These are phyloP conservation scores for Lycium barbarum DNA, from an alignment of 257 asterid species.

Conservation along the genomic window DNA sequence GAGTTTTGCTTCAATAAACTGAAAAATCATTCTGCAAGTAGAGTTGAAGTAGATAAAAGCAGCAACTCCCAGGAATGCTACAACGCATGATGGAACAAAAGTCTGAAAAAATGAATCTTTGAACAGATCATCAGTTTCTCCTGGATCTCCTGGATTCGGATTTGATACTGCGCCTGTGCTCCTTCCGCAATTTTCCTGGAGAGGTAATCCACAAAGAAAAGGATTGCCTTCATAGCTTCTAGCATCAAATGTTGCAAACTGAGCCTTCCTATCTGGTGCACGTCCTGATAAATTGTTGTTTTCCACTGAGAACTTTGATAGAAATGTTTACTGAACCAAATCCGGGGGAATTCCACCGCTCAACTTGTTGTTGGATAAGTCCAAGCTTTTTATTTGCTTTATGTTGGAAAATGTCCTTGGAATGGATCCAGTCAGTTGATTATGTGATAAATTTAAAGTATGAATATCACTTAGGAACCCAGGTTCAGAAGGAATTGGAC, in stretches of 20 bases:
- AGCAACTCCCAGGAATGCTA: slow-evolving; percentile 29
- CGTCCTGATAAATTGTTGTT: slow-evolving; percentile 43
- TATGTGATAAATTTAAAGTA: slow-evolving; percentile 43
- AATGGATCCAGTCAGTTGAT: slow-evolving; percentile 34
- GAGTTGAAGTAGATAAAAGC: slow-evolving; percentile 31
- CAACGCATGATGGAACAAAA: slow-evolving; percentile 29
- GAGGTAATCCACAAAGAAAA: slow-evolving; percentile 41
- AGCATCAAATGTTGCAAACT: slow-evolving; percentile 36
- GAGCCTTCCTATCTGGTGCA: slow-evolving; percentile 35
- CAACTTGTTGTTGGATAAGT: slow-evolving; percentile 36
- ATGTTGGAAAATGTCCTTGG: slow-evolving; percentile 30
- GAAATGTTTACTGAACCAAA: slow-evolving; percentile 35
- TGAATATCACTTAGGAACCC: slow-evolving; percentile 37
- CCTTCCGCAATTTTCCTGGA: slow-evolving; percentile 27
- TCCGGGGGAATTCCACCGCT: slow-evolving; percentile 38
- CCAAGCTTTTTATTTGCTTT: slow-evolving; percentile 43
- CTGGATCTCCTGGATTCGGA: background rate
- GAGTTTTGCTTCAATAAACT: background rate
- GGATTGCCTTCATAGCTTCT: slow-evolving; percentile 40
- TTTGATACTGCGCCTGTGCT: background rate
- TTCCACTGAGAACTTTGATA: slow-evolving; percentile 41
- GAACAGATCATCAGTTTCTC: slow-evolving; percentile 21
- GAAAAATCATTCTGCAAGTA: background rate
- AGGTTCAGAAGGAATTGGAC: slow-evolving; percentile 35
- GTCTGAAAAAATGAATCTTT: slow-evolving; percentile 27